phyloP scores from a whole-genome alignment of 164 flowering plant genomes.

The Hamamelis virginiana region DNA sequence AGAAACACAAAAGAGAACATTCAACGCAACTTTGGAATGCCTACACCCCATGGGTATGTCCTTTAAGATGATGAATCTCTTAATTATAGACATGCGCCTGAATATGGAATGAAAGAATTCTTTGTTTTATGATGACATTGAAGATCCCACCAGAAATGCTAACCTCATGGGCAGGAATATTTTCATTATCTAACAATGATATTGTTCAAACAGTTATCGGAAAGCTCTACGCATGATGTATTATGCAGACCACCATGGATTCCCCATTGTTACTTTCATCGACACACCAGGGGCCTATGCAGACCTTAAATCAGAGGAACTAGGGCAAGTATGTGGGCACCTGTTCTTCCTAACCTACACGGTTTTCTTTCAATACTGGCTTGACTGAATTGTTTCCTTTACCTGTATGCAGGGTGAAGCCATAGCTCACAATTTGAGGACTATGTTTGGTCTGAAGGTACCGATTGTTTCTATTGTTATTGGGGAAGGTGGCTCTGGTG shows the following conservation, averaged over 20 bases:
- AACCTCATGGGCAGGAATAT: not conserved
- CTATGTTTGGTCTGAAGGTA: slow-evolving; percentile 93
- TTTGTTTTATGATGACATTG: not conserved
- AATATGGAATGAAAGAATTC: not conserved
- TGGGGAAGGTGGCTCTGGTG: slow-evolving; percentile 99
- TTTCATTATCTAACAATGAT: slow-evolving; percentile 1
- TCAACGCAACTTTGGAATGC: slow-evolving; percentile 98
- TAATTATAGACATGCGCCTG: not conserved
- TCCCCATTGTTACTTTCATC: slow-evolving; percentile 86
- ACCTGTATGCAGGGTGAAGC: slow-evolving; percentile 81
- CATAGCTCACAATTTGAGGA: slow-evolving; percentile 82
- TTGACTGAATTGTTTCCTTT: slow-evolving; percentile 11
- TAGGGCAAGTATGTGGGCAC: slow-evolving; percentile 72
- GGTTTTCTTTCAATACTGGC: not conserved
- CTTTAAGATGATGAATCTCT: not conserved
- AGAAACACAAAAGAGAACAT: slow-evolving; percentile 95
- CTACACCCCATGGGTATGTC: slow-evolving; percentile 97
- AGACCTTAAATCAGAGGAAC: slow-evolving; percentile 86
- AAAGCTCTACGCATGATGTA: slow-evolving; percentile 95
- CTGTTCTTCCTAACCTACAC: not conserved
- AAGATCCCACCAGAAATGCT: not conserved
- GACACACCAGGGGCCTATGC: slow-evolving; percentile 99
- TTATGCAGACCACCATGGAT: slow-evolving; percentile 91
- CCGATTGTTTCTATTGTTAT: slow-evolving; percentile 89
- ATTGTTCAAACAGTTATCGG: slow-evolving; percentile 61